phyloP scores from a whole-genome alignment of 805 yeast genomes.

The Candida berthetii region DNA sequence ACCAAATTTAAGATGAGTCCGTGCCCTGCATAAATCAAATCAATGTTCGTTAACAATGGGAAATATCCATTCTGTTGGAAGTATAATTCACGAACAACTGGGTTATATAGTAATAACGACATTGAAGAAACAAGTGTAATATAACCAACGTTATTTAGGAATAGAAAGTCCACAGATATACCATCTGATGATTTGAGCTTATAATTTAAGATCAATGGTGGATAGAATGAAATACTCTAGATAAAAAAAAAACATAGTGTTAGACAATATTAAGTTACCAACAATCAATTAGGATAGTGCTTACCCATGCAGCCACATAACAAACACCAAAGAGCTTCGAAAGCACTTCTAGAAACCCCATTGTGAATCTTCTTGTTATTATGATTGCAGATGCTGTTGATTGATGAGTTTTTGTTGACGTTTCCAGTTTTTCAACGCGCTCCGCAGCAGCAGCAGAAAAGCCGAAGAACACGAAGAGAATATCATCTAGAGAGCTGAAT shows the following conservation, averaged over 20 bases:
- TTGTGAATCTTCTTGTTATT: neutral
- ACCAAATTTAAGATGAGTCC: slow-evolving; percentile 36
- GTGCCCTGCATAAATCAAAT: slow-evolving; percentile 40
- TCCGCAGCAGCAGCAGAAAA: too few relatives aligned
- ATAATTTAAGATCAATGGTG: slow-evolving; percentile 37
- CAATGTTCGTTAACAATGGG: slow-evolving; percentile 38
- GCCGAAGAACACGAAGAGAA: too few relatives aligned
- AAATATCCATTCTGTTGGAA: slow-evolving; percentile 21
- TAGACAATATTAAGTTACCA: neutral
- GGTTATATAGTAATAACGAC: slow-evolving; percentile 32
- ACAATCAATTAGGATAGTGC: neutral
- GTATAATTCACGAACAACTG: slow-evolving; percentile 25
- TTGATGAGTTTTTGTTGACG: too few relatives aligned
- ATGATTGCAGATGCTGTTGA: too few relatives aligned
- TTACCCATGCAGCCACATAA: slow-evolving; percentile 33
- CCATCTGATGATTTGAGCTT: slow-evolving; percentile 38
- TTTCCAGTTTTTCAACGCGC: too few relatives aligned
- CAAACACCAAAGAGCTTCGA: slow-evolving; percentile 25
- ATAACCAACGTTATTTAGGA: slow-evolving; percentile 42
- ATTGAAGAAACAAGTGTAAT: slow-evolving; percentile 35
- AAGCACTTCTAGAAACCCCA: slow-evolving; percentile 4
- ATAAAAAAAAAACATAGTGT: neutral
- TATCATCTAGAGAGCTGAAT: too few relatives aligned
- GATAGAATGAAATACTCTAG: slow-evolving; percentile 44
- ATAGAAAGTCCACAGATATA: slow-evolving; percentile 40